phyloP scores from a whole-genome alignment of 495 filamentous ascomycete genomes.

The Aspergillus taichungensis region DNA sequence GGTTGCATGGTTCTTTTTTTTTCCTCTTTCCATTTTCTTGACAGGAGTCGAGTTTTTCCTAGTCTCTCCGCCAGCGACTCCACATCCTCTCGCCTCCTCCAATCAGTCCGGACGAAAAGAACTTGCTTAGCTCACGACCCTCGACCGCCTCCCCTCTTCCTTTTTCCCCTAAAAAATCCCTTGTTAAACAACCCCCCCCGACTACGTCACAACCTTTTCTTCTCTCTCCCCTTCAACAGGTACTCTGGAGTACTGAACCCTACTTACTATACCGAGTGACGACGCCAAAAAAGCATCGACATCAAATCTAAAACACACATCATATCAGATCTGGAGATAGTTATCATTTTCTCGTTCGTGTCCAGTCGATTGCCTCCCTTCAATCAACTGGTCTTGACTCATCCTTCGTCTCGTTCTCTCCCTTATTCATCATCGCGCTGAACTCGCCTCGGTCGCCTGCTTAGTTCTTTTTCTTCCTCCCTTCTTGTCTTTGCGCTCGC shows the following conservation, averaged over 20 bases:
- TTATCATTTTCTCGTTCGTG: neutral
- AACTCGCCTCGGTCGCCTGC: neutral
- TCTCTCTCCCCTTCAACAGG: constrained; percentile 11
- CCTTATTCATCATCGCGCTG: constrained; percentile 1
- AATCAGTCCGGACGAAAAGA: neutral
- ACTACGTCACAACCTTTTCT: constrained; percentile 29
- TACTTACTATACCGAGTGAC: constrained; percentile 5
- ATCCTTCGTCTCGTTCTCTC: constrained; percentile 8
- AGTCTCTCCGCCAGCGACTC: too few relatives aligned
- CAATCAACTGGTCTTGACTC: constrained; percentile 1
- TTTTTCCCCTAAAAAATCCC: constrained; percentile 19
- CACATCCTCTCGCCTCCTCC: too few relatives aligned
- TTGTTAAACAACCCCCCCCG: constrained; percentile 11
- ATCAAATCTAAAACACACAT: constrained; percentile 1
- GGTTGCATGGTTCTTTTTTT: constrained; percentile 13
- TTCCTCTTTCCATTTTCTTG: constrained; percentile 4
- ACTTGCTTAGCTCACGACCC: constrained; percentile 13
- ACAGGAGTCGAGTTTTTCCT: constrained; percentile 11
- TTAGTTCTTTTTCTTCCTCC: constrained; percentile 9
- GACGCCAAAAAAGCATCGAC: constrained; percentile 4
- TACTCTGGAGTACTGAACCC: constrained; percentile 5
- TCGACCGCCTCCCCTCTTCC: constrained; percentile 19
- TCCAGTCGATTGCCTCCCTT: constrained; percentile 4
- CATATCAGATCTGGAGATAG: constrained; percentile 1
- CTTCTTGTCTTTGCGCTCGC: neutral